Evolutionary conservation across 169 alveolate genomes (phyloP).

Genomic region (Plasmodium coatneyi): DNA sequence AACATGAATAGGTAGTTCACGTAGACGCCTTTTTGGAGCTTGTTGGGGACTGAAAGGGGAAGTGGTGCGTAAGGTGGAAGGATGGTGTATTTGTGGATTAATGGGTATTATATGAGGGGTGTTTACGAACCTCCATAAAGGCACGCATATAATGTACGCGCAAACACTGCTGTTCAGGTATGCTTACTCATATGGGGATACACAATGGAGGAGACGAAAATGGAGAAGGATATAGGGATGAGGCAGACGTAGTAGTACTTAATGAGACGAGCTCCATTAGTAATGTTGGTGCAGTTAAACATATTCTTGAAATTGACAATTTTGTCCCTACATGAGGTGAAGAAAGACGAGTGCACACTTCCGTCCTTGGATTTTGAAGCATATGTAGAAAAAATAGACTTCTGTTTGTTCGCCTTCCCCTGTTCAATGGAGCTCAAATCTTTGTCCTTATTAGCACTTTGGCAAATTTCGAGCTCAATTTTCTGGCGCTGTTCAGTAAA

Average conservation of each 20-base stretch:
- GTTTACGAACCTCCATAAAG: neutral
- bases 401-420: conserved; percentile 7
- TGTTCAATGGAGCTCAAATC: conserved; percentile 8
- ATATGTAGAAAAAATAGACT: neutral
- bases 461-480: neutral
- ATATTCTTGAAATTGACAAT: neutral
- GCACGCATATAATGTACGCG: too few species aligned
- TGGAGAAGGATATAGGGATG: conserved; percentile 41
- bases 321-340: neutral
- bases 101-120: neutral
- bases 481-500: conserved; percentile 8
- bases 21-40: conserved; percentile 12
- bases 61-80: too few species aligned
- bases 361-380: neutral
- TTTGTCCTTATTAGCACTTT: neutral
- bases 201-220: conserved; percentile 21
- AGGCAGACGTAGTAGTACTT: conserved; percentile 46
- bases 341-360: neutral
- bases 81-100: too few species aligned
- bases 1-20: conserved; percentile 46
- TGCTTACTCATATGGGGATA: conserved; percentile 45
- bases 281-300: conserved; percentile 43
- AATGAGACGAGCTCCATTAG: conserved; percentile 21
- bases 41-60: conserved; percentile 39
- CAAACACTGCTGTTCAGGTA: neutral